These are phyloP conservation scores for Guillardia theta DNA, from an alignment of 78 protist genomes.

Conservation along the genomic window DNA sequence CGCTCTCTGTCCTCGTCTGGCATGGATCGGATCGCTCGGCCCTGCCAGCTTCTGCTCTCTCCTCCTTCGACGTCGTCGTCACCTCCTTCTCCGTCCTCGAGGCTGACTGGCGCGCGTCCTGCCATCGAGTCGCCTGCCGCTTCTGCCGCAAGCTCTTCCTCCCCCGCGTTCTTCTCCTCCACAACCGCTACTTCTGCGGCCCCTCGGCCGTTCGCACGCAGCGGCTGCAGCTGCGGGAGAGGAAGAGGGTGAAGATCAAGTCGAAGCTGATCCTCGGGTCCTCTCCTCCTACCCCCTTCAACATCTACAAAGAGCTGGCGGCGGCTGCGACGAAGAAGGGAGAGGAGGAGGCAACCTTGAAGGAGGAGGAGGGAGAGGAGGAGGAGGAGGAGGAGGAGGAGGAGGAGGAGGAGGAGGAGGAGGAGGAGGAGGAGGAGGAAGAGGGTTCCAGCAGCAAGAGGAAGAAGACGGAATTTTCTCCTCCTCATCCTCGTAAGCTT, in stretches of 20 bases:
- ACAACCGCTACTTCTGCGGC: constrained; percentile 4
- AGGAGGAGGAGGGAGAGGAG: not conserved
- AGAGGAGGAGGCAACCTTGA: not conserved
- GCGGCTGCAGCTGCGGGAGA: not conserved
- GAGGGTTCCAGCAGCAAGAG: not conserved
- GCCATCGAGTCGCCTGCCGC: not conserved
- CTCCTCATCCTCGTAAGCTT: no score
- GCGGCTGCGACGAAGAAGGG: not conserved
- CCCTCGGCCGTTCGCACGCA: not conserved
- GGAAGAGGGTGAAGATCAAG: not conserved
- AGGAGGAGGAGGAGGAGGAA: not conserved
- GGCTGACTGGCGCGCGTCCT: not conserved
- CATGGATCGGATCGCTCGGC: not conserved
- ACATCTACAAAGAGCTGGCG: not conserved
- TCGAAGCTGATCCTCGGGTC: not conserved
- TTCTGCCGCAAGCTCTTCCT: not conserved
- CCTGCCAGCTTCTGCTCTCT: not conserved
- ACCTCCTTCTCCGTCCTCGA: not conserved
- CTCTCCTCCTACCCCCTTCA: not conserved
- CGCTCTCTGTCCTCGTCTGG: not conserved
- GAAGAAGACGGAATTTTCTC: not conserved
- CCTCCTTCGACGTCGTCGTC: not conserved
- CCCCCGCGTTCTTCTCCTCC: not conserved
- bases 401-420: constrained; percentile 9
- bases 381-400: not conserved